phyloP scores from a whole-genome alignment of 2,329 filamentous ascomycete genomes.

The Furcasterigmium sp. region DNA sequence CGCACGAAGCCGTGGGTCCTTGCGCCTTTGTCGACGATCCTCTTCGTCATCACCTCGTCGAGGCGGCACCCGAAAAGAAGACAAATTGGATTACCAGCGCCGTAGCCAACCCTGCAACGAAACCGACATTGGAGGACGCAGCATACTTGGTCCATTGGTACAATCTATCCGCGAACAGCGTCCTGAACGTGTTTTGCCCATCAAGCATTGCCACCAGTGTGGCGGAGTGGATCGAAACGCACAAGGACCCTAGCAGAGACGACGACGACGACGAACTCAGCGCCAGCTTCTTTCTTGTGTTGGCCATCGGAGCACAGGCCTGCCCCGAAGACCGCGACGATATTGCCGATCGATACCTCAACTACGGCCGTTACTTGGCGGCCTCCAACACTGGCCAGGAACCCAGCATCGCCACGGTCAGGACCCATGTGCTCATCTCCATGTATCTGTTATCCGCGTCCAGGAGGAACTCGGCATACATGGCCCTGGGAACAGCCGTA shows the following conservation, averaged over 20 bases:
- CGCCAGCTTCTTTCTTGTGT: constrained; percentile 19
- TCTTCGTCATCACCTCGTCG: constrained; percentile 24
- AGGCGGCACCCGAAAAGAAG: constrained; percentile 21
- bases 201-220: constrained; percentile 18
- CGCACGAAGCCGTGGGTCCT: constrained; percentile 20
- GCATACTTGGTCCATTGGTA: constrained; percentile 24
- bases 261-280: constrained; percentile 5
- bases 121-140: constrained; percentile 17
- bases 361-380: constrained; percentile 26
- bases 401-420: constrained; percentile 26
- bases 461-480: constrained; percentile 28
- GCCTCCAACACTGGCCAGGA: constrained; percentile 26
- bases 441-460: constrained; percentile 29
- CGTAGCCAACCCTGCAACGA: constrained; percentile 12
- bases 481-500: constrained; percentile 30
- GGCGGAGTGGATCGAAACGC: constrained; percentile 18
- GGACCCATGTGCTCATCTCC: constrained; percentile 26
- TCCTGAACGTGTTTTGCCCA: constrained; percentile 25
- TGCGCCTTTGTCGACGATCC: constrained; percentile 27
- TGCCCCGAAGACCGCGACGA: constrained; percentile 24
- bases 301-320: constrained; percentile 26
- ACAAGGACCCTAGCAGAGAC: not conserved
- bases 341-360: constrained; percentile 25
- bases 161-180: constrained; percentile 17
- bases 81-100: constrained; percentile 17